Conservation (phyloP, 257 asterid species). For the Osmanthus fragrans region DNA sequence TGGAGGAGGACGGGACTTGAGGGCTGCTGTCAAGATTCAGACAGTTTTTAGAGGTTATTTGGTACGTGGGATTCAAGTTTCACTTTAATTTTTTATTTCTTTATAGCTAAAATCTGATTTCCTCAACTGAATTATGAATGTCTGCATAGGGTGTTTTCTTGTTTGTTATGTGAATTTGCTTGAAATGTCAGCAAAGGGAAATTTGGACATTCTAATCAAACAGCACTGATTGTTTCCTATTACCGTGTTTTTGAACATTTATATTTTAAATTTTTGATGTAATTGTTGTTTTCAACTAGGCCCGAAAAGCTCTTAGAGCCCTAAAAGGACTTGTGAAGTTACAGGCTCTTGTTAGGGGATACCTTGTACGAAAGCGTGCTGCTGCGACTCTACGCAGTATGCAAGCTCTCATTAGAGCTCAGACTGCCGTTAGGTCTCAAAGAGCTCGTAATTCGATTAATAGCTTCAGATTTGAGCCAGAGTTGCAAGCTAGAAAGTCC, state of each 20-base stretch:
- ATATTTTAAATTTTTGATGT: background rate
- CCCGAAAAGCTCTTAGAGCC: conserved; percentile 61
- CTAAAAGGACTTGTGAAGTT: conserved; percentile 56
- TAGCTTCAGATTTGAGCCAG: conserved; percentile 30
- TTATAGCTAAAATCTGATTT: background rate
- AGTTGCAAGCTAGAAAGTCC: conserved; percentile 43
- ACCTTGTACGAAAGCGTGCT: conserved; percentile 53
- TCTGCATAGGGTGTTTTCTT: conserved; percentile 9
- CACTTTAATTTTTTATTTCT: too few relatives aligned
- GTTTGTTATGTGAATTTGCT: background rate
- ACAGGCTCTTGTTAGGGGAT: conserved; percentile 57
- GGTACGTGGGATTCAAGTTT: conserved; percentile 30
- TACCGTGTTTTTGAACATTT: background rate
- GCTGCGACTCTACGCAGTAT: conserved; percentile 55
- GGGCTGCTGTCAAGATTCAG: conserved; percentile 52
- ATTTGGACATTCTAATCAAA: conserved; percentile 24
- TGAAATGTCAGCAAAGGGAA: background rate
- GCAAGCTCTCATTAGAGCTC: conserved; percentile 60
- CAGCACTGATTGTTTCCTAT: background rate
- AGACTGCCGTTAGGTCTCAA: conserved; percentile 40
- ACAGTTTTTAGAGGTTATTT: conserved; percentile 46
- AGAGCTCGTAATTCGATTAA: conserved; percentile 42
- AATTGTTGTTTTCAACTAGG: conserved; percentile 30
- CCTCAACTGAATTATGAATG: conserved; percentile 16
- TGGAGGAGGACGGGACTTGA: conserved; percentile 35